These are phyloP conservation scores for Acacia pycnantha DNA, from an alignment of 331 rosid species.

Conservation along the genomic window DNA sequence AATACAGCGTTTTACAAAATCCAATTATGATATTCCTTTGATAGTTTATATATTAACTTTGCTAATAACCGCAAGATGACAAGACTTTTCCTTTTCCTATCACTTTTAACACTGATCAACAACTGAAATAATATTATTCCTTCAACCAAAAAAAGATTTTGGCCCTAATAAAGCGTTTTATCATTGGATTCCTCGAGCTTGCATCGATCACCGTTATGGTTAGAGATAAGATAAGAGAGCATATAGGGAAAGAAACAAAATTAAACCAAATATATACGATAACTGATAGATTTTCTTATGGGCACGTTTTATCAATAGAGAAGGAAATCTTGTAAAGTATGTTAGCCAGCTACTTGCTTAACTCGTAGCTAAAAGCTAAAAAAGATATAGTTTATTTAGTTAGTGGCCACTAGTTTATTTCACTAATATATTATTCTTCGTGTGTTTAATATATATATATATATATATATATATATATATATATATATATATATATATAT, in stretches of 20 bases:
- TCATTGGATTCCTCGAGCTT: slow-evolving; percentile 43
- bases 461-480: slow-evolving; percentile 25
- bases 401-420: slow-evolving; percentile 70
- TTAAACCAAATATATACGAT: neutral
- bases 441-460: slow-evolving; percentile 18
- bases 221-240: slow-evolving; percentile 18
- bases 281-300: slow-evolving; percentile 17
- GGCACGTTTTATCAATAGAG: neutral
- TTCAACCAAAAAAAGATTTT: neutral
- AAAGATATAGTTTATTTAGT: slow-evolving; percentile 27
- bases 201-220: slow-evolving; percentile 3
- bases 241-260: slow-evolving; percentile 19
- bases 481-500: slow-evolving; percentile 19
- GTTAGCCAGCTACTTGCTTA: slow-evolving; percentile 15
- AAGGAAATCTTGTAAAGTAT: slow-evolving; percentile 5
- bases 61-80: slow-evolving; percentile 28
- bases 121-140: slow-evolving; percentile 31
- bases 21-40: slow-evolving; percentile 38
- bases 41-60: slow-evolving; percentile 24
- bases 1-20: slow-evolving; percentile 9
- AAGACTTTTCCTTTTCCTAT: slow-evolving; percentile 22
- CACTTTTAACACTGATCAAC: slow-evolving; percentile 18
- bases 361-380: slow-evolving; percentile 8
- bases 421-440: slow-evolving; percentile 33
- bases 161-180: neutral